Conservation (phyloP, 2,329 filamentous ascomycete genomes). For the Arthrobotrys conoides region DNA sequence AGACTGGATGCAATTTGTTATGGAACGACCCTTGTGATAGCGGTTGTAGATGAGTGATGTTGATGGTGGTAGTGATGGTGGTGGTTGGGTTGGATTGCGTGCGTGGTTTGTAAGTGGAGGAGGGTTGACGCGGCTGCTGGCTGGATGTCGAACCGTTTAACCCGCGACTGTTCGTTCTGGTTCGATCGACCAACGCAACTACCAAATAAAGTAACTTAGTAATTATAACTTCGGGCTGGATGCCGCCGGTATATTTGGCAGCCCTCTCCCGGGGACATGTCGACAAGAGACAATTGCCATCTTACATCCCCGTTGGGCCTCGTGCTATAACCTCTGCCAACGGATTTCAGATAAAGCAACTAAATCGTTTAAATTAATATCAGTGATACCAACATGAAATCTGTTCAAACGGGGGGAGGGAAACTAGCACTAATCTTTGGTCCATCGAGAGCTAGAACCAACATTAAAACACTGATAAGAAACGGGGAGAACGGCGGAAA, state of each 20-base stretch:
- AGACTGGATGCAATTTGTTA: neutral
- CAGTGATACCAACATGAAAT: conserved; percentile 11
- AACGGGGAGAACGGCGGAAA: neutral
- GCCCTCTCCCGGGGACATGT: no score
- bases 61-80: neutral
- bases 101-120: neutral
- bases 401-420: neutral
- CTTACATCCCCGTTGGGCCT: neutral
- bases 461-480: neutral
- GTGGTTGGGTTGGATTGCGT: conserved; percentile 19
- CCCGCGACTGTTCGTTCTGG: neutral
- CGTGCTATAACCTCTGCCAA: neutral
- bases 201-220: neutral
- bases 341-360: neutral
- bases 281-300: neutral
- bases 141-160: conserved; percentile 13
- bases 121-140: neutral
- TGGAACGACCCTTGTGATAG: neutral
- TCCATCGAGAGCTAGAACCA: no score
- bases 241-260: neutral
- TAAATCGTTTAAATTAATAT: neutral
- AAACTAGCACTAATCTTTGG: no score
- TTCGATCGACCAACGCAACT: neutral
- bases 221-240: neutral
- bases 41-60: neutral